Evolutionary conservation across 2,329 filamentous ascomycete species (phyloP), one percentile per base, ranked within the genome.

Genomic region (Penicillium sclerotigenum): DNA sequence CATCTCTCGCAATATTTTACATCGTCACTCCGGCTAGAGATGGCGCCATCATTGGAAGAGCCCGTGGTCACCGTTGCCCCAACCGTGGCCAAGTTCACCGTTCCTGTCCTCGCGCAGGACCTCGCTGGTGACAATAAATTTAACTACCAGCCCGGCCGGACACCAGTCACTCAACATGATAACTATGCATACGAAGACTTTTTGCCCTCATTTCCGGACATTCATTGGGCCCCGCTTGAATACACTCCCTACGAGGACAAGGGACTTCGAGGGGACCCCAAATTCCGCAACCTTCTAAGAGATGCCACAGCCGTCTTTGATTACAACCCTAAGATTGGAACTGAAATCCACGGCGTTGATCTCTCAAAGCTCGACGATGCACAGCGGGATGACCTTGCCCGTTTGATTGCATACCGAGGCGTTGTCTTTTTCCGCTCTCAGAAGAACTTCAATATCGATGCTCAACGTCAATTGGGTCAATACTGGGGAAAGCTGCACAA

Each of bases 361-460:
- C 75, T 83, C 3, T 73, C 77, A 26, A 77, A 75, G 46, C 71
- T 83, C 29, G 81, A 71, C 3, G 75, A 82, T 54, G 71, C 73
- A 1, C 81, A 83, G 63, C 81, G 79, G 68, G 80, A 83, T 59
- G 81, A 83, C 50, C 73, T 83, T 4, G 81, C 81, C 2, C 73
- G 80, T 6, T 65, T 83, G 43, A 79, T 84, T 47, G 78, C 81
- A 4, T 77, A 76, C 26, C 74, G 82, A 41, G 82, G 82, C 4
- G 82, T 85, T 0, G 81, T 85, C 1, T 83, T 84, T 68, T 83
- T 84, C 73, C 76, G 82, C 14, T 71, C 78, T 46, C 82, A 85
- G 65, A 74, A 79, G 53, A 79, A 81, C 60, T 76, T 84, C 26
- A 76, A 76, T 58, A 78, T 84, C 45, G 76, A 83, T n/a, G 73